phyloP scores from a whole-genome alignment of 495 filamentous ascomycete species.

The Penicillium macrosclerotiorum region DNA sequence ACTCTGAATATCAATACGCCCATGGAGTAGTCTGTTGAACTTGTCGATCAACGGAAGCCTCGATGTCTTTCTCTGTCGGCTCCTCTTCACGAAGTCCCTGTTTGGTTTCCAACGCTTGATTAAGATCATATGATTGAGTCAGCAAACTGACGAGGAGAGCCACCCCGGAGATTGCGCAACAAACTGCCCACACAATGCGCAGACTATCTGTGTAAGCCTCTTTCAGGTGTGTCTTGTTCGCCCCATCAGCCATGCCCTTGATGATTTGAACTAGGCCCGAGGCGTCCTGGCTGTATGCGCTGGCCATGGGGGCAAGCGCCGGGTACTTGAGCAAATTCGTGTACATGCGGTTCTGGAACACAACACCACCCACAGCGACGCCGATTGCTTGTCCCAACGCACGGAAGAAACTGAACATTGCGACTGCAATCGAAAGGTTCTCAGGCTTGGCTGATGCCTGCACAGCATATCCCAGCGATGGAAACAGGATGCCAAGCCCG shows the following conservation, averaged over 20 bases:
- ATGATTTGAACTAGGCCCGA: slow-evolving; percentile 59
- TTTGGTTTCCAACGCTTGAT: slow-evolving; percentile 42
- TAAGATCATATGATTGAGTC: slow-evolving; percentile 53
- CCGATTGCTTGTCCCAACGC: slow-evolving; percentile 54
- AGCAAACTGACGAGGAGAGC: slow-evolving; percentile 49
- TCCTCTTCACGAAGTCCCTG: slow-evolving; percentile 21
- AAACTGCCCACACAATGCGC: slow-evolving; percentile 54
- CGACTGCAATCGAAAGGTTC: slow-evolving; percentile 47
- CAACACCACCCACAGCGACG: slow-evolving; percentile 54
- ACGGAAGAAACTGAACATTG: slow-evolving; percentile 58
- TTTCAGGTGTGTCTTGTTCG: slow-evolving; percentile 43
- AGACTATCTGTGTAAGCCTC: slow-evolving; percentile 56
- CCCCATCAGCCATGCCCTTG: slow-evolving; percentile 47
- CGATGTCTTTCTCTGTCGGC: slow-evolving; percentile 15
- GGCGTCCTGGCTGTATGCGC: slow-evolving; percentile 53
- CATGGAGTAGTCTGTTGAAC: slow-evolving; percentile 12
- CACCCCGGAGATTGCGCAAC: slow-evolving; percentile 51
- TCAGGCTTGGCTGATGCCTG: slow-evolving; percentile 46
- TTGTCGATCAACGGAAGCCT: slow-evolving; percentile 5
- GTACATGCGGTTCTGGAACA: slow-evolving; percentile 61
- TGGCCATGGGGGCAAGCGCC: slow-evolving; percentile 42
- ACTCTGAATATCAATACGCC: slow-evolving; percentile 18
- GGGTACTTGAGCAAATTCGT: slow-evolving; percentile 41
- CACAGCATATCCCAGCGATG: slow-evolving; percentile 43
- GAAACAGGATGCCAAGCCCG: slow-evolving; percentile 51